Conservation (phyloP, 2,329 filamentous ascomycete genomes). For the Shiraia sp. region DNA sequence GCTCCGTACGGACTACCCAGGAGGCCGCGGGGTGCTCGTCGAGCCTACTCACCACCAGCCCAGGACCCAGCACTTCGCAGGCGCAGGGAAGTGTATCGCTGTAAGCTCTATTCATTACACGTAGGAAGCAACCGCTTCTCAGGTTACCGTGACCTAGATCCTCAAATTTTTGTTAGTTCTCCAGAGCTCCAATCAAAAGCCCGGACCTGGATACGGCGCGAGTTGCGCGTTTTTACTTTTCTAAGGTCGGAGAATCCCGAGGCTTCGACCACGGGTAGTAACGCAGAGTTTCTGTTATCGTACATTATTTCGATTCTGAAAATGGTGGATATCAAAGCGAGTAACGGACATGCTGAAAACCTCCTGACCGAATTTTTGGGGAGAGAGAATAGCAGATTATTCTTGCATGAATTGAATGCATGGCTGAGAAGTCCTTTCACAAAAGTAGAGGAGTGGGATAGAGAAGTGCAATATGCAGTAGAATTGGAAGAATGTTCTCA, state of each 20-base stretch:
- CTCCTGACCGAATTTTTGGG: constrained; percentile 80
- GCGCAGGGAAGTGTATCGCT: constrained; percentile 73
- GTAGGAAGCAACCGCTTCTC: constrained; percentile 82
- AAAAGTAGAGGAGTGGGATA: constrained; percentile 77
- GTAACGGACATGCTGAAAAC: constrained; percentile 76
- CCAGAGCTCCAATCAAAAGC: constrained; percentile 74
- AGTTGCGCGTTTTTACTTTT: constrained; percentile 82
- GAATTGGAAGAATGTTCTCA: too few relatives aligned
- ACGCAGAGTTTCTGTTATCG: constrained; percentile 82
- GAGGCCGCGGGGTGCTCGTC: constrained; percentile 18
- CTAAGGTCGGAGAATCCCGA: constrained; percentile 51
- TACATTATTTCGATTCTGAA: constrained; percentile 84
- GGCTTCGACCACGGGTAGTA: constrained; percentile 55
- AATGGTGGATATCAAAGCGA: constrained; percentile 79
- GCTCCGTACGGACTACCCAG: constrained; percentile 21
- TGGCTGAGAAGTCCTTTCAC: constrained; percentile 82
- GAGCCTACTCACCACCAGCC: constrained; percentile 26
- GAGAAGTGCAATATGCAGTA: constrained; percentile 70
- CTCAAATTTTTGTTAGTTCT: constrained; percentile 65
- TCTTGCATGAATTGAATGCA: constrained; percentile 81
- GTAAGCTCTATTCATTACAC: constrained; percentile 75
- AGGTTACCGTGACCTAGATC: constrained; percentile 73
- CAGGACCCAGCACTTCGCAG: constrained; percentile 56
- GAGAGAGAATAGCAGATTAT: constrained; percentile 69
- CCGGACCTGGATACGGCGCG: constrained; percentile 78